Percentiles rank a stretch among this genome's conserved stretches.
phyloP scores from a whole-genome alignment of 148 eudicot species.

The Beta vulgaris region DNA sequence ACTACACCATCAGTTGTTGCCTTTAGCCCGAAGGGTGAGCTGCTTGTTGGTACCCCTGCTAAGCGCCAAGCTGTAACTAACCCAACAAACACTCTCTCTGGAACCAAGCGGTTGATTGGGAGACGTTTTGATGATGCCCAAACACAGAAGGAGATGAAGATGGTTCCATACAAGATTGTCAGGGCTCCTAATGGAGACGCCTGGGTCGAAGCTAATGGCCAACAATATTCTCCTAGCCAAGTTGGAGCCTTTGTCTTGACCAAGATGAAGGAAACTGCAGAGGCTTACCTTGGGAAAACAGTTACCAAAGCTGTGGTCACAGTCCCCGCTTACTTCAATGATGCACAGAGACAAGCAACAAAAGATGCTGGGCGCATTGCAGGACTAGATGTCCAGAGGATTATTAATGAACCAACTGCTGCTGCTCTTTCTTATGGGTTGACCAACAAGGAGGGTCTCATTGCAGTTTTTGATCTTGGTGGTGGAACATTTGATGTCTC shows the following conservation, averaged over 20 bases:
- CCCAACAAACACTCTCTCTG: conserved; percentile 78
- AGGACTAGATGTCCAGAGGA: conserved; percentile 91
- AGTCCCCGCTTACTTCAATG: conserved; percentile 95
- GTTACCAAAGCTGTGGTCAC: conserved; percentile 83
- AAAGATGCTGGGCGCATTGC: conserved; percentile 95
- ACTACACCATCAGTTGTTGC: conserved; percentile 98
- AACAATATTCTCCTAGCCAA: conserved; percentile 93
- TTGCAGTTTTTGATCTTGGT: conserved; percentile 97
- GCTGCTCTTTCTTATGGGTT: conserved; percentile 98
- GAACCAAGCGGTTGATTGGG: conserved; percentile 85
- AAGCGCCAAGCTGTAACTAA: conserved; percentile 96
- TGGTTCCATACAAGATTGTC: conserved; percentile 92
- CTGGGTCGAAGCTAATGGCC: conserved; percentile 96
- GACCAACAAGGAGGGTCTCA: conserved; percentile 88
- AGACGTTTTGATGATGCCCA: conserved; percentile 86
- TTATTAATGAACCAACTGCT: conserved; percentile 96
- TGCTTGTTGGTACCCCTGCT: conserved; percentile 89
- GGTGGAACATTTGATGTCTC: conserved; percentile 99
- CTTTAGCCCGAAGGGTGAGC: conserved; percentile 71
- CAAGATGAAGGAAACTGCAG: conserved; percentile 98
- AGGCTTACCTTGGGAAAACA: conserved; percentile 82
- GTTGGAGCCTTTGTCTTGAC: conserved; percentile 83
- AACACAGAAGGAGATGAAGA: conserved; percentile 90
- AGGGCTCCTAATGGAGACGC: conserved; percentile 96
- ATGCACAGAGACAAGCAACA: conserved; percentile 97